phyloP scores from a whole-genome alignment of 2,329 filamentous ascomycete species.

The Pseudogymnoascus destructans region DNA sequence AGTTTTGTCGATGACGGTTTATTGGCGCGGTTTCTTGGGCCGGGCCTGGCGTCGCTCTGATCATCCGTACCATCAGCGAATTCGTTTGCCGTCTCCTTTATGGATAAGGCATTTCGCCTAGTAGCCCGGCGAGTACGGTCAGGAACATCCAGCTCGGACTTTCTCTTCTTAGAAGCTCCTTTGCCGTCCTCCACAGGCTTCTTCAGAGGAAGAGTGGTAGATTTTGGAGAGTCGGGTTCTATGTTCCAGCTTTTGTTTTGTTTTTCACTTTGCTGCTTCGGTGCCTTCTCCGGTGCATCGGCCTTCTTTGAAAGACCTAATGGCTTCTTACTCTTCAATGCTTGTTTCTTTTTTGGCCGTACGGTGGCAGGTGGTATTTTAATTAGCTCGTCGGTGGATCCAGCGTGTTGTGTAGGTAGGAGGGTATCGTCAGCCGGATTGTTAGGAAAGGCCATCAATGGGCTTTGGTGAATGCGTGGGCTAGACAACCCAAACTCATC shows the following conservation, averaged over 20 bases:
- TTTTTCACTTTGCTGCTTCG: not conserved
- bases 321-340: slow-evolving; percentile 1
- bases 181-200: too few relatives aligned
- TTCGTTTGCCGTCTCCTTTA: not conserved
- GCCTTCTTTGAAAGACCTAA: not conserved
- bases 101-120: not conserved
- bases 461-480: not conserved
- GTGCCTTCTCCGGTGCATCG: not conserved
- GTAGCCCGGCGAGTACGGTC: not conserved
- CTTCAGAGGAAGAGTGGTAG: not conserved
- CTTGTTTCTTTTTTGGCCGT: not conserved
- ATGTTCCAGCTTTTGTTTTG: not conserved
- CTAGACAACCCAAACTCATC: not conserved
- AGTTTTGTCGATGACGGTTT: not conserved
- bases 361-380: not conserved
- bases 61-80: not conserved
- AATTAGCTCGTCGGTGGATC: not conserved
- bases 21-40: not conserved
- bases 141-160: not conserved
- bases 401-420: not conserved
- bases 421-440: not conserved
- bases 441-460: not conserved
- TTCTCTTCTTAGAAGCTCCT: not conserved
- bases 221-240: not conserved
- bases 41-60: not conserved